Evolutionary conservation across 2,329 filamentous ascomycete genomes (phyloP).

Genomic region (Fusarium succisae): DNA sequence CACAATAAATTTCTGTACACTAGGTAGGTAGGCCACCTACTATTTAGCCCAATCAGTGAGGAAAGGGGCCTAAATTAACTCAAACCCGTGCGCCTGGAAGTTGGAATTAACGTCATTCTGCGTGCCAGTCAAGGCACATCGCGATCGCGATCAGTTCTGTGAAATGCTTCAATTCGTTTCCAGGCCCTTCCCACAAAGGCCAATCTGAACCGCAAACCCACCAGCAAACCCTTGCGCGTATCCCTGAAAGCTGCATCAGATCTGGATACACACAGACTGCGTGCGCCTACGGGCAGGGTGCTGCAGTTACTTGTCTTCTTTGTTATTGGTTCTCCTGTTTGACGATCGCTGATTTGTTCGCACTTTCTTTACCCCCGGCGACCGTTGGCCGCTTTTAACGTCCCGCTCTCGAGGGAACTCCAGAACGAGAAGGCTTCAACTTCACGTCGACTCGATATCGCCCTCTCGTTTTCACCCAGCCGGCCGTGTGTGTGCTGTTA

Average conservation of each 20-base stretch:
- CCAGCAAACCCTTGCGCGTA: constrained; percentile 7
- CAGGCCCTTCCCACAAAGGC: neutral
- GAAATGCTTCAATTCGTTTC: constrained; percentile 5
- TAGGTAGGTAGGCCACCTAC: constrained; percentile 8
- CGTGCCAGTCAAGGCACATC: constrained; percentile 19
- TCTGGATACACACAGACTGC: constrained; percentile 11
- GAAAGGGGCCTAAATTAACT: constrained; percentile 1
- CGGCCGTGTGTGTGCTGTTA: constrained; percentile 43
- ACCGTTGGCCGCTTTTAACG: constrained; percentile 12
- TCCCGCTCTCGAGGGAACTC: neutral
- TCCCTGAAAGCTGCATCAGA: constrained; percentile 18
- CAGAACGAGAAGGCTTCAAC: constrained; percentile 5
- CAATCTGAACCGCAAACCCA: neutral
- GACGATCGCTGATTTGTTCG: constrained; percentile 20
- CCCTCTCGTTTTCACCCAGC: constrained; percentile 8
- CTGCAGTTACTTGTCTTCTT: constrained; percentile 1
- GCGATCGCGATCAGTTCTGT: constrained; percentile 8
- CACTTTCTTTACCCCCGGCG: constrained; percentile 9
- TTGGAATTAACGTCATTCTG: constrained; percentile 23
- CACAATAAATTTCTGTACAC: neutral
- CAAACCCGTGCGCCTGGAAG: constrained; percentile 21
- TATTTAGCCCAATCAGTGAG: constrained; percentile 9
- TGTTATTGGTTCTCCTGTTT: constrained; percentile 12
- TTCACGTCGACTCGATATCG: constrained; percentile 19
- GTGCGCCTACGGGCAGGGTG: constrained; percentile 10